Base-by-base conservation (phyloP, 805 yeast genomes). In the Hanseniaspora lindneri region DNA sequence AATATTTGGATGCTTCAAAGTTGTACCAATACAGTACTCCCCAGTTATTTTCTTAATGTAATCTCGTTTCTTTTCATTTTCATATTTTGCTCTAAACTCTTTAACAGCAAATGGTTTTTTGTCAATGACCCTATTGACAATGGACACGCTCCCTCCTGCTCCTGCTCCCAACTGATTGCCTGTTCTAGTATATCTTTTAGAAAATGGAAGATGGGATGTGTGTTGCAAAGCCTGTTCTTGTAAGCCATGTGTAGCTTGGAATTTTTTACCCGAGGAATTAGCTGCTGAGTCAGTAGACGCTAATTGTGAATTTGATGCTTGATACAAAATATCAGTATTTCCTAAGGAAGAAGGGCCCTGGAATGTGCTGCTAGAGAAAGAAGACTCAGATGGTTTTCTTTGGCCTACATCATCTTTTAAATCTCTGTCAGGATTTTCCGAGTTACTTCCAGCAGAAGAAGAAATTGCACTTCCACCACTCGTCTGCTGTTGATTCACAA, bases 141-240 rank as follows among this genome's bases (percentile, higher is more conserved):
- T 69, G 57, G 79, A 77, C 29, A 88, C 96, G 14, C 81, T 74
- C 3, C 96, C 96, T 43, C 96, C 96, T 2, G 96, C 96, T 47
- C 96, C 96, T 19, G 92, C 92, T 49, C 96, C 96, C 41, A 88
- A 70, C 51, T 76, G 83, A 53, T 86, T 89, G 47, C 95, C 95
- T 48, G 82, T 79, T 60, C 80, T 83, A 44, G 81, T 76, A 62
- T 86, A 87, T 55, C 87, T 69, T 58, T 81, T 85, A 35, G 82
- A 76, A 55, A 80, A 79, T 1, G 88, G 87, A 40, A 68, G 51
- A 7, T 54, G 55, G 19, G 64, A 23, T 8, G 42, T 20, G n/a
- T 49, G 47, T 20, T 27, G 39, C 13, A 47, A 21, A 28, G 47
- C 48, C 20, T 49, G 48, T 25, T 36, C 44, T n/a, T 40, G 37